phyloP scores from a whole-genome alignment of 768 basidiomycete species.

The Boletus bicolor region DNA sequence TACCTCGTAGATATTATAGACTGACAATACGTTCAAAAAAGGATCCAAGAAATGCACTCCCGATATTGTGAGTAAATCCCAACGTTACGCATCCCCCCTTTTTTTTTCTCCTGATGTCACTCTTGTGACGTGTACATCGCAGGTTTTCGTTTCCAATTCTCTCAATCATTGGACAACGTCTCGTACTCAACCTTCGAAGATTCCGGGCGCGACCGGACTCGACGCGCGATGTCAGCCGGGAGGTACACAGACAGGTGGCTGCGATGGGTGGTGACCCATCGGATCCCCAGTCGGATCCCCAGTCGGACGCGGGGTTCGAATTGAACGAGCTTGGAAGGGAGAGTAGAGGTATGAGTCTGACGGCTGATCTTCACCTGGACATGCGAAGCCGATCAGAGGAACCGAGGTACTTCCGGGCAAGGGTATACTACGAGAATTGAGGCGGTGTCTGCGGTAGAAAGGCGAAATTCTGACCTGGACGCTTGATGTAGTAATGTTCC shows the following conservation, averaged over 20 bases:
- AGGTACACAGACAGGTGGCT: slow-evolving; percentile 13
- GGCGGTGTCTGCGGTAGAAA: background rate
- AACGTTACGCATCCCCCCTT: background rate
- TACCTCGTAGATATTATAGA: background rate
- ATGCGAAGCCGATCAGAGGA: background rate
- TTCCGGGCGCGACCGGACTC: slow-evolving; percentile 1
- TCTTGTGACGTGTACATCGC: background rate
- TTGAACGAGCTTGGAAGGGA: background rate
- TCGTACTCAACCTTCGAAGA: slow-evolving; percentile 20
- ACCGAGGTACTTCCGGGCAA: background rate
- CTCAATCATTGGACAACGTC: slow-evolving; percentile 21
- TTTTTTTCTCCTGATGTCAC: background rate
- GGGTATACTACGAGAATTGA: background rate
- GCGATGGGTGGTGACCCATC: background rate
- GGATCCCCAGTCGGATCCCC: background rate
- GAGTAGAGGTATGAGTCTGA: too few species aligned
- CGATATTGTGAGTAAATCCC: slow-evolving; percentile 4
- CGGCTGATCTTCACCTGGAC: background rate
- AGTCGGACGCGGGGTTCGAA: background rate
- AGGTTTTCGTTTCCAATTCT: slow-evolving; percentile 13
- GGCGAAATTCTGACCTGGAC: background rate
- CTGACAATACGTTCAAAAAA: background rate
- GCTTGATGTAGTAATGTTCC: background rate
- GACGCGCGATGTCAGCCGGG: slow-evolving; percentile 12
- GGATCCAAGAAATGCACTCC: slow-evolving; percentile 17